Conservation (phyloP, 176 grass and related monocot species). For the Tillandsia leiboldiana region DNA sequence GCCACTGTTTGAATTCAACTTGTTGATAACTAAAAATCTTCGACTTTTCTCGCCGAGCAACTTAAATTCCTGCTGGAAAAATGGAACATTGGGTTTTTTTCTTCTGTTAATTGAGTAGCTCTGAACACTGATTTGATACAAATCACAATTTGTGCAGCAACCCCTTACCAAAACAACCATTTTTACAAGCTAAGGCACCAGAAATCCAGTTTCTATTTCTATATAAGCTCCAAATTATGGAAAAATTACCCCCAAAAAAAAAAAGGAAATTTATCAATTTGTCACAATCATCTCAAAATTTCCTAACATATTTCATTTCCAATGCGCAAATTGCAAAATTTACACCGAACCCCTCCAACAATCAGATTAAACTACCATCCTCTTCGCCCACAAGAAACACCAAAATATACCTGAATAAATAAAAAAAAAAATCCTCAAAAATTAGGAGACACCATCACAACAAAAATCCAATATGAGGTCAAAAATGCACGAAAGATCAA, state of each 20-base stretch:
- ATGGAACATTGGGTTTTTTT: constrained; percentile 7
- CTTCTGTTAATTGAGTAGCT: constrained; percentile 6
- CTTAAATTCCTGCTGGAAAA: not conserved
- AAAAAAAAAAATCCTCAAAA: not conserved
- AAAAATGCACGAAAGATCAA: not conserved
- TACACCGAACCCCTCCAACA: no score
- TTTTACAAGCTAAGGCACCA: not conserved
- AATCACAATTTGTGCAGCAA: constrained; percentile 31
- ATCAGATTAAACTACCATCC: no score
- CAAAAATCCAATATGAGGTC: not conserved
- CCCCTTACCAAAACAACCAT: constrained; percentile 47
- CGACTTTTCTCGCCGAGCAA: not conserved
- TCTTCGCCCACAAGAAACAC: not conserved
- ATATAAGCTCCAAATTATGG: not conserved
- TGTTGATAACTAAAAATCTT: not conserved
- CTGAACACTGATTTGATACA: not conserved
- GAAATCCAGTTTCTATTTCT: not conserved
- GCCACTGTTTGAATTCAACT: not conserved
- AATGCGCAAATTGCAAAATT: no score
- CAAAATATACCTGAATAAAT: not conserved
- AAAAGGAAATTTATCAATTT: not conserved
- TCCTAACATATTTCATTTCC: no score
- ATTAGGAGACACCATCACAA: not conserved
- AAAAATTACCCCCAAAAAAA: no score
- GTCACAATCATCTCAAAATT: no score